These are phyloP conservation scores for Persicaria tinctoria DNA, from an alignment of 148 eudicot species.

Conservation along the genomic window DNA sequence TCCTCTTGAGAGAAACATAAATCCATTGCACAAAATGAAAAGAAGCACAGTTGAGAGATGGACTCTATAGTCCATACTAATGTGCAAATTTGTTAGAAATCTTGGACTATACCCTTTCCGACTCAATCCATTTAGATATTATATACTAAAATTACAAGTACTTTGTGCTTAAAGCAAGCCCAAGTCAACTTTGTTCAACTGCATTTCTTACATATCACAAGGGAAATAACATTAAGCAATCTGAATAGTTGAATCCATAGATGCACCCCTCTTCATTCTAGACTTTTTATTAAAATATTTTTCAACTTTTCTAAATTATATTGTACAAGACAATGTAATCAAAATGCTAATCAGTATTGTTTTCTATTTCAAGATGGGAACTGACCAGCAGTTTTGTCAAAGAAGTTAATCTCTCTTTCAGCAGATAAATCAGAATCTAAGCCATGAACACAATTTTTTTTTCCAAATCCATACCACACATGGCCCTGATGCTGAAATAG, in stretches of 20 bases:
- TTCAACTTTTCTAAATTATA: not conserved
- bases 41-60: not conserved
- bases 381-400: slow-evolving; percentile 40
- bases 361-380: not conserved
- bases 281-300: not conserved
- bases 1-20: slow-evolving; percentile 50
- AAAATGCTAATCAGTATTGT: not conserved
- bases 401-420: slow-evolving; percentile 68
- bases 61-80: not conserved
- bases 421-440: slow-evolving; percentile 86
- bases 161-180: not conserved
- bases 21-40: slow-evolving; percentile 6
- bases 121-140: not conserved
- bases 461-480: slow-evolving; percentile 55
- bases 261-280: not conserved
- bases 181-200: too few species aligned
- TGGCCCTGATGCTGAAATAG: slow-evolving; percentile 67
- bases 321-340: not conserved
- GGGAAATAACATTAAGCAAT: too few species aligned
- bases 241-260: not conserved
- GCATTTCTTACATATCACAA: too few species aligned
- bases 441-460: slow-evolving; percentile 85
- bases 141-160: not conserved
- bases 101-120: too few species aligned
- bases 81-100: not conserved